phyloP scores from a whole-genome alignment of 2,329 filamentous ascomycete genomes.

The Bipolaris bicolor region DNA sequence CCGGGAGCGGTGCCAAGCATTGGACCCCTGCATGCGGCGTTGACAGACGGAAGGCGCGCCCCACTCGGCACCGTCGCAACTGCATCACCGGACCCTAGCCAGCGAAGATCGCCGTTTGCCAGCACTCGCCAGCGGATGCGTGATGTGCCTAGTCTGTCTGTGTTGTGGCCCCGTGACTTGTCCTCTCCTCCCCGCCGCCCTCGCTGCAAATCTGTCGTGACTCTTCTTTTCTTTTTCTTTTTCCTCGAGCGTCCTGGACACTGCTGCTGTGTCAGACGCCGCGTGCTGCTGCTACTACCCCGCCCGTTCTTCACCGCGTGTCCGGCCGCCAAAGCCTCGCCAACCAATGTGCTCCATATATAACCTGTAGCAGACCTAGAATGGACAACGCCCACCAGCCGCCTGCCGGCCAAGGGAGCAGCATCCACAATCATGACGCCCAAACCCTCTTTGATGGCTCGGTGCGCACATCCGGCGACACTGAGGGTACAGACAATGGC shows the following conservation, averaged over 20 bases:
- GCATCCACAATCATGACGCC: conserved; percentile 18
- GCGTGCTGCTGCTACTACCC: conserved; percentile 9
- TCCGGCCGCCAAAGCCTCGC: conserved; percentile 1
- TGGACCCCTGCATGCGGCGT: conserved; percentile 20
- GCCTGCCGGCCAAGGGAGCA: conserved; percentile 20
- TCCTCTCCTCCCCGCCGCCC: background rate
- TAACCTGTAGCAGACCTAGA: conserved; percentile 8
- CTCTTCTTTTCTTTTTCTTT: background rate
- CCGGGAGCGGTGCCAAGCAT: conserved; percentile 8
- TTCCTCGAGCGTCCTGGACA: background rate
- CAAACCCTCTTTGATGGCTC: conserved; percentile 8
- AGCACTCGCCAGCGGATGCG: conserved; percentile 16
- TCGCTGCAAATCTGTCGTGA: conserved; percentile 5
- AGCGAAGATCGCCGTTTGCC: conserved; percentile 19
- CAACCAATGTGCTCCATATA: conserved; percentile 16
- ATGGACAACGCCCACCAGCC: conserved; percentile 27
- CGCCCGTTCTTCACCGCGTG: conserved; percentile 4
- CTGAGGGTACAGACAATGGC: conserved; percentile 16
- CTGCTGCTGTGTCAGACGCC: background rate
- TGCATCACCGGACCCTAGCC: conserved; percentile 23
- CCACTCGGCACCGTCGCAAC: conserved; percentile 13
- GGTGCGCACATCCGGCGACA: conserved; percentile 20
- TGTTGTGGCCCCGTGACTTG: conserved; percentile 8
- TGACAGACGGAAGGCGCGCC: conserved; percentile 22
- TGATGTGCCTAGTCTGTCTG: conserved; percentile 12